phyloP scores from a whole-genome alignment of 202 grass and related monocot species.

The Setaria viridis region DNA sequence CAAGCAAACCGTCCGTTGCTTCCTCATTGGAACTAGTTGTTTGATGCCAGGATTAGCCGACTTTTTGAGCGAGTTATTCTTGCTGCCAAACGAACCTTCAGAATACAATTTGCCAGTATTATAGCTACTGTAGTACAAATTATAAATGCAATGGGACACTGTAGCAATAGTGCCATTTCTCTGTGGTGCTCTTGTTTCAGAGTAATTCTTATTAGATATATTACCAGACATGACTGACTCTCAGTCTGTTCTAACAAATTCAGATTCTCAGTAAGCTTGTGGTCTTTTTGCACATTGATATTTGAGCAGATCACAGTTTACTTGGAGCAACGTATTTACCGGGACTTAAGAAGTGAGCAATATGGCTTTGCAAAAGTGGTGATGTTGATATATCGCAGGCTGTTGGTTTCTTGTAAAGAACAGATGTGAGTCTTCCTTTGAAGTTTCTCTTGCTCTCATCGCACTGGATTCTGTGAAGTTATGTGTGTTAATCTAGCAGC shows the following conservation, averaged over 20 bases:
- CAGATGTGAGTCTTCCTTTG: conserved; percentile 84
- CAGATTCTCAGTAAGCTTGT: not conserved
- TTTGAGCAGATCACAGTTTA: conserved; percentile 82
- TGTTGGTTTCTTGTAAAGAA: conserved; percentile 90
- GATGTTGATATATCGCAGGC: conserved; percentile 89
- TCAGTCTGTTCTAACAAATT: conserved; percentile 14
- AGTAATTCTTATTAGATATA: conserved; percentile 10
- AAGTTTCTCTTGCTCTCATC: conserved; percentile 17
- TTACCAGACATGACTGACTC: not conserved
- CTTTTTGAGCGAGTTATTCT: not conserved
- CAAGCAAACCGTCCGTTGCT: not conserved
- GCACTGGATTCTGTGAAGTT: conserved; percentile 27
- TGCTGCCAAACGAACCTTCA: not conserved
- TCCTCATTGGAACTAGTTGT: not conserved
- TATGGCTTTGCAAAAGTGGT: conserved; percentile 90
- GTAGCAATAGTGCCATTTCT: not conserved
- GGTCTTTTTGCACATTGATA: conserved; percentile 30
- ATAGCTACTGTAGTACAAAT: not conserved
- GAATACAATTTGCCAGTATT: not conserved
- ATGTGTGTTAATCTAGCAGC: conserved; percentile 2
- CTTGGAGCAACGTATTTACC: conserved; percentile 94
- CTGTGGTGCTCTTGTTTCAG: not conserved
- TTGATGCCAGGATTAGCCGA: not conserved
- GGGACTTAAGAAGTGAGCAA: conserved; percentile 83
- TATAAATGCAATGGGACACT: not conserved